Base-by-base conservation (phyloP, 2,329 filamentous ascomycete species). In the Saccharata proteae region DNA sequence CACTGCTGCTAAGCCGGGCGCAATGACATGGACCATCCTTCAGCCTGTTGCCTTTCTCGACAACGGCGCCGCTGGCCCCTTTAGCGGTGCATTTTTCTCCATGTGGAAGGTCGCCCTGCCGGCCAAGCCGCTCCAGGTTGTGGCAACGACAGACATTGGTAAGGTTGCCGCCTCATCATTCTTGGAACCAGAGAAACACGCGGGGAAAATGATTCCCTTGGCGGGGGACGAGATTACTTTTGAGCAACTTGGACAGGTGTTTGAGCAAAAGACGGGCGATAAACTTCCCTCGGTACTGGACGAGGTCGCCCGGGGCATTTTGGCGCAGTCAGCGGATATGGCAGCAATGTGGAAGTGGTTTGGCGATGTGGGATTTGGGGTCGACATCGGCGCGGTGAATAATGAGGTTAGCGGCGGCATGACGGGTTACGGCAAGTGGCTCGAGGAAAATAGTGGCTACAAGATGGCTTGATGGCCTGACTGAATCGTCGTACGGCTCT, bases 31-130 rank as follows among this genome's bases (percentile, higher is more conserved):
- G 62, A 74, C 68, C 0, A 62, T 77, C 16, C 54, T 78, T 1
- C 65, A 72, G 3, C 74, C 74, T 0, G 64, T 66, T 0, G 67
- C 65, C 1, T 78, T 77, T 49, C 65, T 71, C 48, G 72, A 77
- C 12, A 72, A 75, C 48, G 49, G 57, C 0, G 51, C 65, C 38
- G 38, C 58, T 9, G 59, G 59, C 3, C n/a, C n/a, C n/a, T 35
- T 35, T 9, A 27, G 20, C 6, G 11, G 23, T 8, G n/a, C n/a
- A n/a, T n/a, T n/a, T n/a, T n/a, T n/a, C n/a, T n/a, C n/a, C n/a
- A n/a, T n/a, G 52, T 62, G 52, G 47, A 46, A 51, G 23, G 38
- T 43, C 5, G 39, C 39, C 1, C 26, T 60, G n/a, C 12, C 11
- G 23, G 22, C 41, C 14, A 40, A 57, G 37, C 47, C 48, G 4